Conservation (phyloP, 129 eudicot species). For the Saussurea involucrata region DNA sequence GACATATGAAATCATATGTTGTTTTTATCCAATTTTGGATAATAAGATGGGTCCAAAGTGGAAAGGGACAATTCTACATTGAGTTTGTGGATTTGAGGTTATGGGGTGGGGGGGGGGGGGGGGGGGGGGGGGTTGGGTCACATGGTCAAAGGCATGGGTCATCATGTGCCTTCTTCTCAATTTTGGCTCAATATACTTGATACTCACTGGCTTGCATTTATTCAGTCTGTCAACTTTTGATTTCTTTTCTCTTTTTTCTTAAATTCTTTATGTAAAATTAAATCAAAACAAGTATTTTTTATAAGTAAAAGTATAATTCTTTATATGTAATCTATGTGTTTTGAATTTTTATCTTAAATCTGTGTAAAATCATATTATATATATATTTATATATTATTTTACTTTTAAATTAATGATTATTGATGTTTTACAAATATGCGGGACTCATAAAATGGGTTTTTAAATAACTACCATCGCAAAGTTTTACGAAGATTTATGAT, state of each 20-base stretch:
- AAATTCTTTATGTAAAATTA: background rate
- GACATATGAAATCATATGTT: slow-evolving; percentile 18
- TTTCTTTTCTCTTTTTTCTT: background rate
- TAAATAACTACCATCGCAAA: too few relatives aligned
- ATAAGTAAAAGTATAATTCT: too few relatives aligned
- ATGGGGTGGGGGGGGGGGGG: slow-evolving; percentile 9
- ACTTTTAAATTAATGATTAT: too few relatives aligned
- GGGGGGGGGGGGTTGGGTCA: slow-evolving; percentile 14
- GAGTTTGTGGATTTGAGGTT: slow-evolving; percentile 28
- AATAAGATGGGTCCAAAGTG: slow-evolving; percentile 17
- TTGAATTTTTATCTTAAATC: too few relatives aligned
- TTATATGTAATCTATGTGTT: too few relatives aligned
- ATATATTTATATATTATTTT: too few relatives aligned
- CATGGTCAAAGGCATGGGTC: slow-evolving; percentile 41
- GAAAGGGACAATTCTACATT: slow-evolving; percentile 18
- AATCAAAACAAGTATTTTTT: background rate
- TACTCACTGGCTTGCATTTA: slow-evolving; percentile 27
- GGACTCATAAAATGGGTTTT: too few relatives aligned
- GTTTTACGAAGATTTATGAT: too few relatives aligned
- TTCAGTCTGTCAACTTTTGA: slow-evolving; percentile 11
- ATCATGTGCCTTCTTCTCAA: slow-evolving; percentile 31
- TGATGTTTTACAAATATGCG: too few relatives aligned
- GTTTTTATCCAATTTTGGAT: slow-evolving; percentile 24
- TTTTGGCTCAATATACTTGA: slow-evolving; percentile 15
- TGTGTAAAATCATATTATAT: too few relatives aligned